phyloP scores from a whole-genome alignment of 75 land plant genomes.

The Picea glauca region DNA sequence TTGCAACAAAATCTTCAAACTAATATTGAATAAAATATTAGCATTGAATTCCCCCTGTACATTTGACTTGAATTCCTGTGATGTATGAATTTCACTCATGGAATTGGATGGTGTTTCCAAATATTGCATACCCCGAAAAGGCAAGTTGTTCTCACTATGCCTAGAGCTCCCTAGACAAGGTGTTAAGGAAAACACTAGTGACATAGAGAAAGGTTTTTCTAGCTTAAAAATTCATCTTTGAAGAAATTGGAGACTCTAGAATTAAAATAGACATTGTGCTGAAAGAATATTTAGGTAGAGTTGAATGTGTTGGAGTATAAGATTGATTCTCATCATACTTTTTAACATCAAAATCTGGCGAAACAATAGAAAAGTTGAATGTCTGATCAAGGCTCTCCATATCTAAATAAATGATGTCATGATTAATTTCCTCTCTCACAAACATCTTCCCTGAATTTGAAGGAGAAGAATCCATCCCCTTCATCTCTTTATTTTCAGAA shows the following conservation, averaged over 20 bases:
- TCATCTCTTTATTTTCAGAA: constrained; percentile 10
- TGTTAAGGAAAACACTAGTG: constrained; percentile 49
- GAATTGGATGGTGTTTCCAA: constrained; percentile 44
- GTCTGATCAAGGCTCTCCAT: constrained; percentile 28
- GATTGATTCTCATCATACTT: constrained; percentile 14
- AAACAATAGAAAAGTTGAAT: constrained; percentile 26
- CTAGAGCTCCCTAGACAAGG: constrained; percentile 57
- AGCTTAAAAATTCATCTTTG: constrained; percentile 52
- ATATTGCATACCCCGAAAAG: constrained; percentile 36
- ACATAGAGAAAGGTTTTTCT: constrained; percentile 29
- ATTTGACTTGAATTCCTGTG: constrained; percentile 27
- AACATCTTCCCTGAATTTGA: constrained; percentile 14
- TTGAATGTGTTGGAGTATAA: background rate
- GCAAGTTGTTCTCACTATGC: constrained; percentile 31
- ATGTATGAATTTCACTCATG: constrained; percentile 36
- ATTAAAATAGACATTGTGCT: constrained; percentile 35
- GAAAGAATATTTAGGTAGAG: constrained; percentile 29
- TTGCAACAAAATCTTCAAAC: constrained; percentile 60
- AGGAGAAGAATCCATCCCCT: background rate
- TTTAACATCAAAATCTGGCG: constrained; percentile 19
- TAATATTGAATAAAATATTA: constrained; percentile 39
- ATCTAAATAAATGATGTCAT: constrained; percentile 18
- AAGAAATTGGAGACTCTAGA: constrained; percentile 60
- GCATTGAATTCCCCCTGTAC: constrained; percentile 23
- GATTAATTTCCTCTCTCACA: constrained; percentile 21